Base-by-base conservation (phyloP, 192 early-diverging fungal genomes). In the Backusella tarrabulga region DNA sequence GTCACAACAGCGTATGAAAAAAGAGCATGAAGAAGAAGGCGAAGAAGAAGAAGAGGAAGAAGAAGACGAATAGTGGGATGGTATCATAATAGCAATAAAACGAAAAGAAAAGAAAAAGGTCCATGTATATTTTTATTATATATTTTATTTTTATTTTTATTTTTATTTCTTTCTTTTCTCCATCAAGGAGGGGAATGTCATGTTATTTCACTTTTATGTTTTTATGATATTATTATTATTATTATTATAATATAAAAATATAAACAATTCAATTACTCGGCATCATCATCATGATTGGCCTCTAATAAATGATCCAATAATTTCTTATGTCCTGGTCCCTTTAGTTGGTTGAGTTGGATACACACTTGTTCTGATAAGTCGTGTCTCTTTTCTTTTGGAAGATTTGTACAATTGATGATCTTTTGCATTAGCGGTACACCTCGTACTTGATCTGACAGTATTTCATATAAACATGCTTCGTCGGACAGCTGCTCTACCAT, bases 361-460 rank as follows among this genome's bases (percentile, higher is more conserved):
- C 29, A 66, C 8, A 75, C 74, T 9, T 21, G 9, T 1, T 36
- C 29, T 4, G 56, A 42, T 19, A 75, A 23, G 19, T 0, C 4
- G 14, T 50, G 29, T 35, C 34, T 63, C 40, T 75, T 38, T n/a
- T 74, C 85, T 85, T 8, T 14, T 1, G 38, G 6, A 3, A 95
- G 86, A 46, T 91, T 89, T 23, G 86, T 89, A 38, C 94, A 89
- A 26, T 92, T 86, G 35, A 99, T 85, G 34, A 97, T 91, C 82
- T 95, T 95, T 83, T 97, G 93, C 6, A 97, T 83, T 8, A 97
- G 78, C 34, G 91, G 85, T 0, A 97, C 88, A 34, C 97, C 97
- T 74, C 94, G 91, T 11, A 90, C 86, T 76, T 93, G 94, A 79
- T 98, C 96, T 0, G 84, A 81, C 21, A 91, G 71, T n/a, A 94